Base-by-base conservation (phyloP, 371 early-diverging fungal species). In the Rhizopus sp. region DNA sequence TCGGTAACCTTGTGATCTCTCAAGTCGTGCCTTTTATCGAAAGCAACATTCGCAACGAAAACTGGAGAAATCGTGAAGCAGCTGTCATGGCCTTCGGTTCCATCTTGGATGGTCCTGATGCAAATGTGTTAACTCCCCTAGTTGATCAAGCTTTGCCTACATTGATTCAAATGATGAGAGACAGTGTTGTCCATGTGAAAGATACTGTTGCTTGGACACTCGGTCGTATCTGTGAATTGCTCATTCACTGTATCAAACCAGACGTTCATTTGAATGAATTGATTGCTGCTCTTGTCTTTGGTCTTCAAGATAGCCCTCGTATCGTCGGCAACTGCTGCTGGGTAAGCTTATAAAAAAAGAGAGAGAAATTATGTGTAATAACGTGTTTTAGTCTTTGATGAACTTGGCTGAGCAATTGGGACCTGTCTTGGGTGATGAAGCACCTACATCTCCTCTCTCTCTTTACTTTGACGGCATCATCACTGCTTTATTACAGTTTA, bases 71-170 rank as follows among this genome's bases (percentile, higher is more conserved):
- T 69, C 90, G 96, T 61, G 97, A 97, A 65, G 97, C 97, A 13
- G 94, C 99, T 23, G 92, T 97, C 42, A 96, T 96, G 95, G 94
- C 97, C 1, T 98, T 97, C 69, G 99, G 97, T 9, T 94, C 96
- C 0, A 96, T 98, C 59, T 70, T 98, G 60, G 96, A 97, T 45
- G 99, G 99, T 4, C 96, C 98, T 15, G 80, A 87, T 3, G 73
- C 80, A 1, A 63, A 63, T 2, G 73, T 87, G 7, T 72, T 97
- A 37, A 70, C 70, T 1, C 88, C 89, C 13, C 78, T 97, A n/a
- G 91, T 95, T 15, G 74, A 85, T 41, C 90, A 92, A 48, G 95
- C 95, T 3, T 82, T 97, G 35, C 93, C 94, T 23, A 79, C 88
- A 48, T 73, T 98, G 57, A 86, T 96, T 50, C 80, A 84, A 50